Base-by-base conservation (phyloP, 495 filamentous ascomycete species). In the Platismatia glauca region DNA sequence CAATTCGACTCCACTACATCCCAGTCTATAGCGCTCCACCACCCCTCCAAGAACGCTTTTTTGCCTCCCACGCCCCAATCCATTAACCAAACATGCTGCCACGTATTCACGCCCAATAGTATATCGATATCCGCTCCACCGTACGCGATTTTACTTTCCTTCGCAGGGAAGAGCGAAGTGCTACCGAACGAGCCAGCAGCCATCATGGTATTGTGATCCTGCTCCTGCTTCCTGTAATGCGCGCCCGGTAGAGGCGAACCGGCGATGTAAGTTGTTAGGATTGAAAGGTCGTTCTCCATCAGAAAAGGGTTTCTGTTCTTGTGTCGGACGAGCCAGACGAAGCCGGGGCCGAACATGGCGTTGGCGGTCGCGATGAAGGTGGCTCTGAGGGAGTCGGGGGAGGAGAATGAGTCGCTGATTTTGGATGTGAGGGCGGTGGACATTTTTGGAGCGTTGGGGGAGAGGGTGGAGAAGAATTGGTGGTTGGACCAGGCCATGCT, bases 401-500 rank as follows among this genome's bases (percentile, higher is more conserved):
- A 90, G 69, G 87, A 85, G 76, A 96, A 97, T 58, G 84, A 82
- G 67, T 74, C 70, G 66, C 75, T 73, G 67, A 96, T 81, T 62
- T 76, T 69, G 58, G 67, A 63, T 59, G 70, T 58, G 69, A 84
- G 78, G 63, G 64, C 74, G 12, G 73, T 68, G 63, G 84, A 82
- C 57, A 84, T 81, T 57, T 82, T 67, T 65, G 78, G 80, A 39
- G 71, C 60, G 46, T 70, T 64, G 44, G 82, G 79, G 60, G 80
- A 79, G 66, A 89, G 73, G 69, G 80, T 75, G 67, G 79, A 76
- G 82, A 97, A 97, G 85, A 96, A 97, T 76, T 94, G 89, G 74
- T 94, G 85, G 79, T 97, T 97, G 83, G 97, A 97, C 78, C 89
- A 86, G 60, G 91, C 89, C 87, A 95, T 95, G 65, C 87, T 91